A percentile compares a stretch with the other conserved stretches of the same genome.
These are phyloP conservation scores for Amanita fuliginea DNA, from an alignment of 768 basidiomycete genomes.

Conservation along the genomic window DNA sequence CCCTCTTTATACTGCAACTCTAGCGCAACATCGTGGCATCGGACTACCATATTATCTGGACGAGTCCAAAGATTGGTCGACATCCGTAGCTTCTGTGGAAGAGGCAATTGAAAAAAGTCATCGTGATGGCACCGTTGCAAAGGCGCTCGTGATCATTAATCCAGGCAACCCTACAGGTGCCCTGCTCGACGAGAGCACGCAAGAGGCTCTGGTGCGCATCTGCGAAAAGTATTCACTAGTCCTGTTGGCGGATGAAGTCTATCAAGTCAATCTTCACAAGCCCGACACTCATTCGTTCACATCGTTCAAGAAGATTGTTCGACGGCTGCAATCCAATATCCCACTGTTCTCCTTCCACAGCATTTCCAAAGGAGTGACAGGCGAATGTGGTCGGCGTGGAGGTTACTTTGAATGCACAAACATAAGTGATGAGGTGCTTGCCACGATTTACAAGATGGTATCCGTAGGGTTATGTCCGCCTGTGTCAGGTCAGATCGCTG, in stretches of 20 bases:
- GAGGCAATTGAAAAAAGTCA: constrained; percentile 55
- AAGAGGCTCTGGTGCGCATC: constrained; percentile 66
- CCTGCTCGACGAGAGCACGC: constrained; percentile 60
- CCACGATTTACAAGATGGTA: constrained; percentile 94
- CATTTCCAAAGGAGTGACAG: constrained; percentile 91
- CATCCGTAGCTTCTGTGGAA: constrained; percentile 57
- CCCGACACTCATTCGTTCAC: constrained; percentile 62
- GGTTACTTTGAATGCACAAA: constrained; percentile 95
- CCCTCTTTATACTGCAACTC: constrained; percentile 91
- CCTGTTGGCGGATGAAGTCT: constrained; percentile 96
- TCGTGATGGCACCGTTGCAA: constrained; percentile 50
- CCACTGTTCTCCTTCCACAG: constrained; percentile 95
- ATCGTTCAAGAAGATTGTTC: constrained; percentile 87
- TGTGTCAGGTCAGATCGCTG: constrained; percentile 83
- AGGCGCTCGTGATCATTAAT: constrained; percentile 94
- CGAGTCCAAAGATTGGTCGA: constrained; percentile 75
- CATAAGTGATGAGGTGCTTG: constrained; percentile 63
- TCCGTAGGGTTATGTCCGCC: constrained; percentile 86
- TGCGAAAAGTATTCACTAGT: constrained; percentile 82
- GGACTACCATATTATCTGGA: constrained; percentile 85
- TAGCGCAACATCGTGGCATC: constrained; percentile 75
- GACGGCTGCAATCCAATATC: constrained; percentile 52
- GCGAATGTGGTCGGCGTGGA: constrained; percentile 95
- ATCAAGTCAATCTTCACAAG: constrained; percentile 86
- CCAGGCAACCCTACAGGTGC: constrained; percentile 97